Conservation (phyloP, 2,329 filamentous ascomycete genomes). For the Aspergillus bombycis region DNA sequence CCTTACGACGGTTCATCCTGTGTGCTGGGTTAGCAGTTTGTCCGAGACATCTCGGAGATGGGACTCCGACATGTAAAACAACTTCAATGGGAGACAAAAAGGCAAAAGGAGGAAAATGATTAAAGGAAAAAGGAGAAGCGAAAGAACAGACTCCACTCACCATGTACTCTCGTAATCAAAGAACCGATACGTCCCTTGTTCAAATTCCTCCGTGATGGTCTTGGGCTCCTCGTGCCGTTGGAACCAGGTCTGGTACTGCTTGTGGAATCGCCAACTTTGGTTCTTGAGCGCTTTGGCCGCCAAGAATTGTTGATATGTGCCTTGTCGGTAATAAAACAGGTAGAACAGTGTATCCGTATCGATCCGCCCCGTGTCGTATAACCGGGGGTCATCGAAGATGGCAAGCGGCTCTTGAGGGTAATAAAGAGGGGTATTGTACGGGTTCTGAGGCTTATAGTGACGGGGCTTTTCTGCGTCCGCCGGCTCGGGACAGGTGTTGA, state of each 20-base stretch:
- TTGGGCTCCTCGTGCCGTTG: conserved; percentile 98
- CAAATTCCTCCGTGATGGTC: conserved; percentile 96
- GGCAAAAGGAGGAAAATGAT: background rate
- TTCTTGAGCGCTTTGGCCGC: conserved; percentile 96
- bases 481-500: conserved; percentile 72
- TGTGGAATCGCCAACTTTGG: conserved; percentile 98
- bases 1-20: conserved; percentile 98
- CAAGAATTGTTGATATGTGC: conserved; percentile 91
- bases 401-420: conserved; percentile 92
- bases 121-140: conserved; percentile 11
- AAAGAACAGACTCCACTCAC: conserved; percentile 57
- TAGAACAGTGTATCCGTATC: conserved; percentile 98
- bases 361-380: conserved; percentile 76
- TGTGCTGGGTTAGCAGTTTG: conserved; percentile 19
- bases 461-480: conserved; percentile 80
- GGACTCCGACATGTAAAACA: conserved; percentile 13
- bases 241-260: conserved; percentile 99
- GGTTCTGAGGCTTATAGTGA: conserved; percentile 81
- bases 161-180: conserved; percentile 99
- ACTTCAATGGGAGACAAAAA: conserved; percentile 23
- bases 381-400: conserved; percentile 85
- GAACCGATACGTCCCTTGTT: conserved; percentile 98
- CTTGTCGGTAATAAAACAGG: conserved; percentile 98
- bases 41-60: conserved; percentile 7
- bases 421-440: conserved; percentile 75